These are phyloP conservation scores for Periconia sp. DNA, from an alignment of 2,329 filamentous ascomycete species.

Conservation along the genomic window DNA sequence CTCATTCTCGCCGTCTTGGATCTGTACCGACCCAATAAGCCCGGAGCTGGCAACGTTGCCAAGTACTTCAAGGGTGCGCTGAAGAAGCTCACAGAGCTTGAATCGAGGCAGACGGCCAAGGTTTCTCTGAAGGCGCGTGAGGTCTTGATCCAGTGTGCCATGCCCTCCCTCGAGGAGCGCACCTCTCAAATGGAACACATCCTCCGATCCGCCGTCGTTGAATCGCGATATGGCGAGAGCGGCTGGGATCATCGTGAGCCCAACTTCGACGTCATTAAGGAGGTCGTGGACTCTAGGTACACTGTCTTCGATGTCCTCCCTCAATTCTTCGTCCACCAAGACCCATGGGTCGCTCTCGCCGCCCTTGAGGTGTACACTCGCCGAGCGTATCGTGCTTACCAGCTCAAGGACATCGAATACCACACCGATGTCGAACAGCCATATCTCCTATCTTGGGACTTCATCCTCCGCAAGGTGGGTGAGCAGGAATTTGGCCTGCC, in stretches of 20 bases:
- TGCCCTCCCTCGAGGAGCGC: slow-evolving; percentile 95
- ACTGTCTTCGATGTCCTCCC: slow-evolving; percentile 97
- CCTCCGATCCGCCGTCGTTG: slow-evolving; percentile 89
- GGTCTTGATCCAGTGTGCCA: slow-evolving; percentile 93
- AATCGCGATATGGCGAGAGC: slow-evolving; percentile 96
- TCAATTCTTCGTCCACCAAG: slow-evolving; percentile 92
- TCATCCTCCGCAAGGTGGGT: slow-evolving; percentile 90
- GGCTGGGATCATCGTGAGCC: slow-evolving; percentile 97
- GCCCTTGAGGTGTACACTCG: slow-evolving; percentile 96
- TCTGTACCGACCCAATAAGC: slow-evolving; percentile 93
- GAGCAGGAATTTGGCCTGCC: slow-evolving; percentile 88
- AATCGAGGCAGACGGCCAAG: slow-evolving; percentile 86
- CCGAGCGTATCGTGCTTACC: slow-evolving; percentile 95
- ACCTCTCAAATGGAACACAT: slow-evolving; percentile 99
- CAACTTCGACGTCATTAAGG: slow-evolving; percentile 88
- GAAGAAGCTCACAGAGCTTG: slow-evolving; percentile 86
- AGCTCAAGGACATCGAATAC: slow-evolving; percentile 87
- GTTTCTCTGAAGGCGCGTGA: slow-evolving; percentile 97
- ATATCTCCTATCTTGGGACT: slow-evolving; percentile 92
- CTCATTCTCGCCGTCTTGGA: slow-evolving; percentile 90
- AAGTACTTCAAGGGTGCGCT: slow-evolving; percentile 86
- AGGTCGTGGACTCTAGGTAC: slow-evolving; percentile 98
- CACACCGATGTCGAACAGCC: slow-evolving; percentile 76
- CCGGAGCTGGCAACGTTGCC: slow-evolving; percentile 83
- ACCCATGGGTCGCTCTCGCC: slow-evolving; percentile 92